Evolutionary conservation across 2,329 filamentous ascomycete genomes (phyloP).

Genomic region (Claviceps sp.): DNA sequence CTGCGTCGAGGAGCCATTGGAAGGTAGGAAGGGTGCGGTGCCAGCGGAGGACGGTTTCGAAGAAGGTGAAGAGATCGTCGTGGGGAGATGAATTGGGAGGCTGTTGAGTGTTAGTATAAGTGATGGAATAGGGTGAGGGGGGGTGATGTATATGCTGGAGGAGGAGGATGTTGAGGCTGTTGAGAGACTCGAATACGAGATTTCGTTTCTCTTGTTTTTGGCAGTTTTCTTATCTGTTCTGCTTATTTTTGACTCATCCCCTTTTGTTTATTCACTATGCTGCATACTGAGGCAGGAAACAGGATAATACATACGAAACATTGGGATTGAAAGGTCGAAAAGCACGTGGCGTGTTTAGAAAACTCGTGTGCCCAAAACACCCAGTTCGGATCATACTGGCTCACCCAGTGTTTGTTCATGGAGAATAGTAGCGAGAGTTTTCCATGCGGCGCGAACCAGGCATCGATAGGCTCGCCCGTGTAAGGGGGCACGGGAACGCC

Average conservation of each 20-base stretch:
- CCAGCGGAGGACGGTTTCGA: constrained; percentile 44
- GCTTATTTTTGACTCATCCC: too few species aligned
- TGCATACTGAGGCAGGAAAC: background rate
- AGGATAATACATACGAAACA: constrained; percentile 35
- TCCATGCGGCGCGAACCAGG: constrained; percentile 44
- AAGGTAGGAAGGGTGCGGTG: constrained; percentile 46
- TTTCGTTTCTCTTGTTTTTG: background rate
- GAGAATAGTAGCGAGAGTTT: constrained; percentile 46
- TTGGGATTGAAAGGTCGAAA: constrained; percentile 47
- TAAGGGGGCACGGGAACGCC: constrained; percentile 44
- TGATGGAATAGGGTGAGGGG: constrained; percentile 16
- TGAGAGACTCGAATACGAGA: too few species aligned
- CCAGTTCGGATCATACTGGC: constrained; percentile 39
- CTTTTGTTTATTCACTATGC: background rate
- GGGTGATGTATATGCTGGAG: constrained; percentile 18
- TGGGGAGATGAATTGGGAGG: constrained; percentile 42
- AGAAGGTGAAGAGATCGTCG: constrained; percentile 50
- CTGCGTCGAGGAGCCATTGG: constrained; percentile 39
- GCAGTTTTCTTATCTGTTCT: background rate
- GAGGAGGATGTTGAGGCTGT: too few species aligned
- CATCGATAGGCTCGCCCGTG: constrained; percentile 42
- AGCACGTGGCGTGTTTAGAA: constrained; percentile 56
- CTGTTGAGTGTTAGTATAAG: constrained; percentile 3
- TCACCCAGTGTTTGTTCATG: constrained; percentile 55
- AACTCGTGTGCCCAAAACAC: constrained; percentile 57